Evolutionary conservation across 139 green algal genomes (phyloP), one percentile per base, ranked within the genome.

Genomic region (Chlorella vulgaris): DNA sequence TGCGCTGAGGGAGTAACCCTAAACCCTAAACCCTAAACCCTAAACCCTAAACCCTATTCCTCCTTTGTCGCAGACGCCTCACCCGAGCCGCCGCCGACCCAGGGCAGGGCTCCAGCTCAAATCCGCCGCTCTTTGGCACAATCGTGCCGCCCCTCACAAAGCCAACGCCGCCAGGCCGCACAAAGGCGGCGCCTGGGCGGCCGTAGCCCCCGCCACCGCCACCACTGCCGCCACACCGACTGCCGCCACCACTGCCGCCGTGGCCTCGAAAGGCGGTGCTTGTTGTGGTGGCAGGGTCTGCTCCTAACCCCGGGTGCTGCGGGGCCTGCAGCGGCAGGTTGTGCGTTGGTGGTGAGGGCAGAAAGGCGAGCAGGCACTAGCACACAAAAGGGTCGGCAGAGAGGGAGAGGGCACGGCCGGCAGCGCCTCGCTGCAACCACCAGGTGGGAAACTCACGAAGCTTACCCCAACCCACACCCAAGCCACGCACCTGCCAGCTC

Each of bases 81-180:
- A 79, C 73, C 73, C 28, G 50, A 0, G 51, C 53, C 1, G 53
- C 73, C 35, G 51, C 73, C 24, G 73, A 79, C 1, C 73, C 53
- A 3, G 73, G 73, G 3, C 51, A 53, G 7, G 73, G 73, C 35
- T 67, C 8, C 53, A 79, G 53, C 73, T 79, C 73, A 28, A 79
- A 53, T 7, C 73, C 73, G 0, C 51, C 73, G 6, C 53, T 53
- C 3, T 35, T 28, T 2, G 73, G 73, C 35, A 79, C 73, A 33
- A 79, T 67, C 3, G 35, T 51, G 13, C 73, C 73, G 35, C 73
- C 73, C 71, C 73, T 31, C 51, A 79, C 73, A 68, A 79, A 22
- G 31, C 22, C 0, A 47, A 7, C 22, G 67, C 67, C 26, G 47
- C 43, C 70, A 22, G 39, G 38, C 47, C 67, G 42, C 33, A 8